These are phyloP conservation scores for Coemansia sp. DNA, from an alignment of 192 early-diverging fungal genomes.

Conservation along the genomic window DNA sequence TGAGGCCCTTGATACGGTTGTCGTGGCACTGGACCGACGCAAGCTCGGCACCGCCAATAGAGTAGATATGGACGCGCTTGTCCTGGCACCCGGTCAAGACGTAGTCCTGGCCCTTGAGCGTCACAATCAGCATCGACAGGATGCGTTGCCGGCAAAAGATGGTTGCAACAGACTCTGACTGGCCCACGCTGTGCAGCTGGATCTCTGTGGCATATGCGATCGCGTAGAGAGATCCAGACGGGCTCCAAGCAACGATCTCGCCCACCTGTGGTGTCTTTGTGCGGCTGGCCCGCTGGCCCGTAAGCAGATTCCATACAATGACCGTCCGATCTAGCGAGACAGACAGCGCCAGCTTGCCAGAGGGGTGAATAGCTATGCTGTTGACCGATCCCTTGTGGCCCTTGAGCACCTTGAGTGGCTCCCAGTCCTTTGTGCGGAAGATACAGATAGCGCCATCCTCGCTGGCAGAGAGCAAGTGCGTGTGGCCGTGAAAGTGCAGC, in stretches of 20 bases:
- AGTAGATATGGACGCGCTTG: constrained; percentile 47
- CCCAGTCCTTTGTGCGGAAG: constrained; percentile 97
- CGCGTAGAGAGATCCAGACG: constrained; percentile 36
- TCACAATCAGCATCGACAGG: constrained; percentile 27
- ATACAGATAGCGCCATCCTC: constrained; percentile 91
- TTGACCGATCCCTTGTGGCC: constrained; percentile 75
- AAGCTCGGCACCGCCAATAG: constrained; percentile 41
- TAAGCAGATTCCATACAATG: constrained; percentile 79
- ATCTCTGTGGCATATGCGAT: constrained; percentile 52
- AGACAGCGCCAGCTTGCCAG: constrained; percentile 90
- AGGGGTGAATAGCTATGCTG: constrained; percentile 90
- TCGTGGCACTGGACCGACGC: constrained; percentile 41
- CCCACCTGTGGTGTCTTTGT: constrained; percentile 35
- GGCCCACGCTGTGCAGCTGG: constrained; percentile 47
- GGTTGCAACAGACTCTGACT: constrained; percentile 39
- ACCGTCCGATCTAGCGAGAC: constrained; percentile 75
- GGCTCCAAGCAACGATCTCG: constrained; percentile 48
- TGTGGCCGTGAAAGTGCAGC: constrained; percentile 79
- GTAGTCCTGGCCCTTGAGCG: constrained; percentile 27
- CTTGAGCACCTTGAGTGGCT: constrained; percentile 85
- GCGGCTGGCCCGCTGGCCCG: constrained; percentile 69
- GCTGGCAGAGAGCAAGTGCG: constrained; percentile 86
- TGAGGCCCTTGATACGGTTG: constrained; percentile 49
- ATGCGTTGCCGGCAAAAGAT: constrained; percentile 52
- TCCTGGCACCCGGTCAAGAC: constrained; percentile 56